Conservation (phyloP, 306 rosid genomes). For the Sophora flavescens region DNA sequence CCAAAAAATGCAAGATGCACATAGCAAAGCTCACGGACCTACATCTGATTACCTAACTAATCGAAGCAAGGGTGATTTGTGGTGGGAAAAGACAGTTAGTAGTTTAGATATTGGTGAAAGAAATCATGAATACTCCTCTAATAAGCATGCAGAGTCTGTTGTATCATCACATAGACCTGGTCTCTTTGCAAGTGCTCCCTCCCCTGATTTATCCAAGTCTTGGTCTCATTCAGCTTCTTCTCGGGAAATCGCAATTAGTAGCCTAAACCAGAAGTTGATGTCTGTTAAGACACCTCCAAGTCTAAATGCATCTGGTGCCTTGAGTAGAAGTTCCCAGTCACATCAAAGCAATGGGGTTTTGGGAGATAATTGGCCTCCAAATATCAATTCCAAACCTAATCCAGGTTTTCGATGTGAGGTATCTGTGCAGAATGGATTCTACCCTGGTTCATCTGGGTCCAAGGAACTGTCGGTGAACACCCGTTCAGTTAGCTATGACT, state of each 20-base stretch:
- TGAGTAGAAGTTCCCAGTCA: conserved; percentile 62
- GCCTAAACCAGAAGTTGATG: conserved; percentile 65
- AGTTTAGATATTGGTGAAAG: conserved; percentile 59
- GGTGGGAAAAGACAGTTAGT: conserved; percentile 61
- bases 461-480: conserved; percentile 53
- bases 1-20: conserved; percentile 59
- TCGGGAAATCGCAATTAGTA: conserved; percentile 63
- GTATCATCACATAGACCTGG: conserved; percentile 57
- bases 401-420: conserved; percentile 58
- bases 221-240: conserved; percentile 68
- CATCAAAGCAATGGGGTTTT: conserved; percentile 67
- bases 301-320: conserved; percentile 56
- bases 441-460: conserved; percentile 66
- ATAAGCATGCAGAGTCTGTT: conserved; percentile 56
- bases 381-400: conserved; percentile 62
- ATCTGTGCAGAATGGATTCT: conserved; percentile 66
- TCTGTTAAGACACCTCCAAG: conserved; percentile 63
- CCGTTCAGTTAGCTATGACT: conserved; percentile 61
- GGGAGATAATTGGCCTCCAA: conserved; percentile 69
- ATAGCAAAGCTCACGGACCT: conserved; percentile 53
- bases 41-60: conserved; percentile 54
- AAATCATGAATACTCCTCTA: conserved; percentile 55
- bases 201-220: conserved; percentile 63
- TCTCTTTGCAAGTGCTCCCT: conserved; percentile 54
- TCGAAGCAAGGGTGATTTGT: conserved; percentile 55